Base-by-base conservation (phyloP, 345 rosid genomes). In the Salix koriyanagi region DNA sequence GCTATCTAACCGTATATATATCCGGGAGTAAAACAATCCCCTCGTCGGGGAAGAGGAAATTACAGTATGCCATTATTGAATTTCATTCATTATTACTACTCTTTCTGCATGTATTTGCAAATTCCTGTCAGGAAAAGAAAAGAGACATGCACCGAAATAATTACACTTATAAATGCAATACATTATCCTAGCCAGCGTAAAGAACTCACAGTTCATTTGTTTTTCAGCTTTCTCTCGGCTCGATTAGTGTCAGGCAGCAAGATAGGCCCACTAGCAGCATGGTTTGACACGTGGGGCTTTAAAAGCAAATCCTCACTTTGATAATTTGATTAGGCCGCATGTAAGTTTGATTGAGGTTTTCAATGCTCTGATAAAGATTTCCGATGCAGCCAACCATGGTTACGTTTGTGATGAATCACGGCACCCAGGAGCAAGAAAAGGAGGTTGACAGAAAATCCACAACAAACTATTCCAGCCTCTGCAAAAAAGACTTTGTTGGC, bases 401-500 rank as follows among this genome's bases (percentile, higher is more conserved):
- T 39, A 37, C 23, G 8, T 41, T 19, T n/a, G 6, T 25, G 16
- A 82, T 19, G 0, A 79, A 58, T 39, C 3, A 83, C 79, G 2
- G 79, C 72, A 2, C 71, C 82, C 0, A 83, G 12, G 5, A 82
- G 79, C 66, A 77, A 42, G 52, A 77, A 69, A 5, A 76, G 71
- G 4, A 82, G 39, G 62, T 21, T 23, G 65, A 79, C 2, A 83
- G 80, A 60, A 80, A 83, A 73, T 83, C 87, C 5, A 85, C 82
- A 19, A 83, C 26, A 76, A 5, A 79, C 82, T 66, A 83, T 83
- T 3, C 81, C 78, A 0, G 81, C 79, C 69, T 87, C 87, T 0
- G 85, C 81, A 66, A 74, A 83, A 0, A 76, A 32, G 7, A 83
- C 75, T 71, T 7, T 83, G 25, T 60, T 34, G 18, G 10, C 64